Base-by-base conservation (phyloP, 2,329 filamentous ascomycete genomes). In the Colletotrichum chlorophyti region DNA sequence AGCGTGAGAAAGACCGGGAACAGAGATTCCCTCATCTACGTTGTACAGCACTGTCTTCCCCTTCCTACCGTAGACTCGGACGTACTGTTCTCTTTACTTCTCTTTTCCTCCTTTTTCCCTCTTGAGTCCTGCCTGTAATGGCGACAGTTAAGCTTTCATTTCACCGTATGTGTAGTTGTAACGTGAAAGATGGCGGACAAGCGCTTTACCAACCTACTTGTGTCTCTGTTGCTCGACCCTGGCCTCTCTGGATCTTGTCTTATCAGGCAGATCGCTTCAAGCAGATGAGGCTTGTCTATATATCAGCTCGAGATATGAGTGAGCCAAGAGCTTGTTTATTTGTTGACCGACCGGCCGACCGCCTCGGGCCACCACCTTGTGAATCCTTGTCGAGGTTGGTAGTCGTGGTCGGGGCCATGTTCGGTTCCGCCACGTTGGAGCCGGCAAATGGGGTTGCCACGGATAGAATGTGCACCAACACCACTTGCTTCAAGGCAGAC, bases 391-490 rank as follows among this genome's bases (percentile, higher is more conserved):
- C 45, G 9, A 29, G 17, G 43, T 29, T 27, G n/a, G 23, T 9
- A 21, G 21, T 49, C 26, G 26, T 19, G 55, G 50, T 29, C 51
- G 51, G 45, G 32, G 38, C 37, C 21, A 45, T 26, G 9, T 15
- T 60, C 43, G 45, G 14, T 57, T 45, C 38, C 43, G 38, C 50
- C 21, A 26, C 38, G 31, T 15, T 40, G 57, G 51, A 45, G 51
- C 27, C 37, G 27, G 38, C 51, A 50, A 57, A 57, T 50, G 32
- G 45, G 43, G 21, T 15, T 46, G 35, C 21, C 15, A 34, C 11
- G 19, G n/a, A n/a, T n/a, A n/a, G n/a, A n/a, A n/a, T n/a, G n/a
- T n/a, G n/a, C n/a, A n/a, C n/a, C n/a, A n/a, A n/a, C 26, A 29
- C 7, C 10, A 7, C 34, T 37, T 32, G 10, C 37, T 12, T 27